Evolutionary conservation across 2,329 filamentous ascomycete species (phyloP).

Genomic region (Epichloe typhina): DNA sequence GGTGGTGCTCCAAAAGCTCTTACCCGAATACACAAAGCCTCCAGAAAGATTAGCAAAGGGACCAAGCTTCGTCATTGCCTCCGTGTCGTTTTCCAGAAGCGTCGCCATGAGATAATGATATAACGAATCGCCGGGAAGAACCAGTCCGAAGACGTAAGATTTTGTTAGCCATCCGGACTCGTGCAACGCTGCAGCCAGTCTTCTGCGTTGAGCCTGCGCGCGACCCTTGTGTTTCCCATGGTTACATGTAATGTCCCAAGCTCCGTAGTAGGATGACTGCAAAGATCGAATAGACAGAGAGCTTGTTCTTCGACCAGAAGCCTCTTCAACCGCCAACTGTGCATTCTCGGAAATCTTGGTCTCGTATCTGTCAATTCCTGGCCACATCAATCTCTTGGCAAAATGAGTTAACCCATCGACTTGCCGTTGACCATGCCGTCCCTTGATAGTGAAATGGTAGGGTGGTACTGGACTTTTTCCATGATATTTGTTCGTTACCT

Average conservation of each 20-base stretch:
- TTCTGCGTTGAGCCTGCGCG: constrained; percentile 32
- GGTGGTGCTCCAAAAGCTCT: constrained; percentile 57
- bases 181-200: constrained; percentile 43
- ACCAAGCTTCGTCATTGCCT: constrained; percentile 44
- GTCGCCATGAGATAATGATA: constrained; percentile 54
- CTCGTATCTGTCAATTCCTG: constrained; percentile 40
- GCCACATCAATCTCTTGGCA: constrained; percentile 49
- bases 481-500: constrained; percentile 31
- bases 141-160: constrained; percentile 51
- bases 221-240: constrained; percentile 16
- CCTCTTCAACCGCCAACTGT: constrained; percentile 23
- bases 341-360: constrained; percentile 35
- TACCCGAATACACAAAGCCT: constrained; percentile 48
- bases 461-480: constrained; percentile 18
- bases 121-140: constrained; percentile 50
- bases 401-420: constrained; percentile 50
- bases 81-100: constrained; percentile 49
- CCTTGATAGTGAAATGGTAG: constrained; percentile 36
- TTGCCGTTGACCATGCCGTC: constrained; percentile 44
- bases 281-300: constrained; percentile 22
- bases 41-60: constrained; percentile 49
- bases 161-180: constrained; percentile 53
- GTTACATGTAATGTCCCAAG: constrained; percentile 23
- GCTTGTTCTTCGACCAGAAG: constrained; percentile 23
- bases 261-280: constrained; percentile 34